A percentile compares a stretch with the other conserved stretches of the same genome.
These are phyloP conservation scores for Cladosporium oxysporum DNA, from an alignment of 2,329 filamentous ascomycete species.

Conservation along the genomic window DNA sequence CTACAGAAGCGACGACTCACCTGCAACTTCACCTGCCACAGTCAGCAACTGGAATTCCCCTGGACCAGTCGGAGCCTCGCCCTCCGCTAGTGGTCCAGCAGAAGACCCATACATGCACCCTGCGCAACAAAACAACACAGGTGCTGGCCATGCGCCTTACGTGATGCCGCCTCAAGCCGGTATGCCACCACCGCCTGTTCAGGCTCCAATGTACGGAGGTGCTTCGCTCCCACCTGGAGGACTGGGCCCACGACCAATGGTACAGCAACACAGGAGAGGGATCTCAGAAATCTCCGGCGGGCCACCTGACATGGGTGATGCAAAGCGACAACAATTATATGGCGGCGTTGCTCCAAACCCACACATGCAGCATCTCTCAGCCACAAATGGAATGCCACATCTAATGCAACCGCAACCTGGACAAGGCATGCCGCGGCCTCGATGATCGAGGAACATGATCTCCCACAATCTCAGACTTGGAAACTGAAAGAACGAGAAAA, in stretches of 20 bases:
- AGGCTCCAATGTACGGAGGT: conserved; percentile 39
- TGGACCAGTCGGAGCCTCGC: conserved; percentile 58
- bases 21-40: conserved; percentile 61
- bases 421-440: conserved; percentile 5
- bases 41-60: conserved; percentile 66
- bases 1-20: conserved; percentile 64
- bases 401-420: conserved; percentile 13
- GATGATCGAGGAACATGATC: neutral
- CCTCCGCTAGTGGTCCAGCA: conserved; percentile 48
- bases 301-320: conserved; percentile 52
- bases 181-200: conserved; percentile 15
- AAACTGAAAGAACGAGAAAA: neutral
- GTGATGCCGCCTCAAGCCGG: conserved; percentile 30
- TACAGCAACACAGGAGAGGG: conserved; percentile 54
- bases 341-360: conserved; percentile 20
- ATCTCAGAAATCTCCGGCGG: conserved; percentile 63
- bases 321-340: conserved; percentile 63
- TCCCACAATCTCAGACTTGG: neutral
- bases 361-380: conserved; percentile 13
- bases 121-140: conserved; percentile 44
- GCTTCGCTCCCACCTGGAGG: conserved; percentile 39
- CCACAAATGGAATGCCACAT: conserved; percentile 6
- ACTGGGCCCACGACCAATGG: conserved; percentile 36
- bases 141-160: conserved; percentile 38
- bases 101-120: conserved; percentile 49